phyloP scores from a whole-genome alignment of 148 eudicot species.

The Spergularia bocconei region DNA sequence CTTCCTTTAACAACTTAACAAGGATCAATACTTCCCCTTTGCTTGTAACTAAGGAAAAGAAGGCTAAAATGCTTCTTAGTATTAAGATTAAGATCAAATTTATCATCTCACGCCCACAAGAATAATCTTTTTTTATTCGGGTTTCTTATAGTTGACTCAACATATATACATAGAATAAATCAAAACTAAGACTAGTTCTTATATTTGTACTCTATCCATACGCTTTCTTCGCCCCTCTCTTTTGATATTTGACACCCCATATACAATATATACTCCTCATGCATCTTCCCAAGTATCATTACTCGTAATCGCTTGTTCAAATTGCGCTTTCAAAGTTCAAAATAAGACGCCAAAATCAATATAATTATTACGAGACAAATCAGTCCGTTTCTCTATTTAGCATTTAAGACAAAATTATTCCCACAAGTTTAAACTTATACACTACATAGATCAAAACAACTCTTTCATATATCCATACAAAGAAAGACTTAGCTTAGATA shows the following conservation, averaged over 20 bases:
- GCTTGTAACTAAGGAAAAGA: conserved; percentile 30
- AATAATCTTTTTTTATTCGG: neutral
- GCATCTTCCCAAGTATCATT: too few species aligned
- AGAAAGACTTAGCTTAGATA: neutral
- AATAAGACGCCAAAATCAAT: too few species aligned
- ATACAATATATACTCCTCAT: neutral
- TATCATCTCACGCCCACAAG: conserved; percentile 3
- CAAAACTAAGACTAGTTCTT: neutral
- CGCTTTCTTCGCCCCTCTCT: conserved; percentile 1
- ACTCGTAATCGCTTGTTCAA: too few species aligned
- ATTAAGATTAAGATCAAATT: neutral
- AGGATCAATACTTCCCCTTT: conserved; percentile 25
- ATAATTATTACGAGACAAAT: too few species aligned
- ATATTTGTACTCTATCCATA: neutral
- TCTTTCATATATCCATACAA: neutral
- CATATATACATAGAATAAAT: neutral
- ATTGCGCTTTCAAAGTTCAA: too few species aligned
- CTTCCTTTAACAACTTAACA: conserved; percentile 29
- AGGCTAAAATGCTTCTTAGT: neutral
- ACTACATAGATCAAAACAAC: neutral
- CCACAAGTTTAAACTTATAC: neutral
- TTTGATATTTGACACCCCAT: conserved; percentile 10
- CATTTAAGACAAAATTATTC: neutral
- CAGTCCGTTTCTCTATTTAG: too few species aligned
- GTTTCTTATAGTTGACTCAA: neutral